Base-by-base conservation (phyloP, 106 monocot species). In the Agapanthus africanus region DNA sequence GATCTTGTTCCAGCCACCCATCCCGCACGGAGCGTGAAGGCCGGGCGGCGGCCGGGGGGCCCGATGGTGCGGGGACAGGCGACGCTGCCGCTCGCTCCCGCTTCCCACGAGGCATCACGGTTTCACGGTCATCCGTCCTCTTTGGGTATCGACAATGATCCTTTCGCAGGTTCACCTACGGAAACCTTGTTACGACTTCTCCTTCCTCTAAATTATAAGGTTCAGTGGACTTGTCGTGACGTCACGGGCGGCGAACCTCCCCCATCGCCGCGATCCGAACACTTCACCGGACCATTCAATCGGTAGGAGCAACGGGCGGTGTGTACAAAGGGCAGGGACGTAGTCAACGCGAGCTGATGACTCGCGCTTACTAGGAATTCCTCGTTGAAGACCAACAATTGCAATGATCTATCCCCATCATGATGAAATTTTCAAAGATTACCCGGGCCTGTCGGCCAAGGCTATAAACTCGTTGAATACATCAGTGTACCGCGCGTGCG, bases 401-500 rank as follows among this genome's bases (percentile, higher is more conserved):
- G 69, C 69, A 69, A 69, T 69, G 69, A 69, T 69, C 51, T 35
- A 69, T 69, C 69, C 51, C 52, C 51, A 52, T 69, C 69, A 69
- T 14, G 51, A 69, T 69, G 52, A 69, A 69, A 69, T 54, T 69
- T 69, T 69, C 26, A 22, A 78, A 72, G 84, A 84, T 84, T 84
- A 84, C 76, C 73, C 77, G 77, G 70, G 80, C 77, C 80, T 80
- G 40, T 77, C 78, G 74, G 72, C 78, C 77, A 81, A 81, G 80
- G 78, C 73, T 78, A 85, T 85, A 81, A 51, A 85, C 81, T 85
- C 78, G 76, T 85, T 90, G 85, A 85, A 86, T 83, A 86, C 86
- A 90, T 90, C 80, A 86, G 80, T 90, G 83, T 83, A 83, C 80
- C 70, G 85, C 78, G 75, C 78, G 80, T 90, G 86, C 83, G 83